Evolutionary conservation across 1,284 basidiomycete genomes (phyloP).

Genomic region (Exobasidium rhododendri): DNA sequence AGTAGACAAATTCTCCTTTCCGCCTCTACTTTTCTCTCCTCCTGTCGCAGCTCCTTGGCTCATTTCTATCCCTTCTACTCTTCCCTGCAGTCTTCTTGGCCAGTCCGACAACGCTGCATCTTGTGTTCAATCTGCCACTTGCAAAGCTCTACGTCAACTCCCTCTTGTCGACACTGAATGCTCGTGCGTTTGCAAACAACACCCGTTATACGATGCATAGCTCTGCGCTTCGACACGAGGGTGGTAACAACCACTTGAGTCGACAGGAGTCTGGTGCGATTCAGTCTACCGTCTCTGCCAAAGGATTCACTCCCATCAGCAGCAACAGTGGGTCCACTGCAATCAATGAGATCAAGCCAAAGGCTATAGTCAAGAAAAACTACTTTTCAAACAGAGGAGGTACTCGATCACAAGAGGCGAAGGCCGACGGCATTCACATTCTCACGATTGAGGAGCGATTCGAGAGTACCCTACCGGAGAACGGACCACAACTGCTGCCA

Average conservation of each 20-base stretch:
- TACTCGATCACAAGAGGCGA: not conserved
- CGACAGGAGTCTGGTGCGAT: not conserved
- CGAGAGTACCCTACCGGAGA: slow-evolving; percentile 21
- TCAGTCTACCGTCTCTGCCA: not conserved
- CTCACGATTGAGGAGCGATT: slow-evolving; percentile 50
- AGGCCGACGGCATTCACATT: slow-evolving; percentile 41
- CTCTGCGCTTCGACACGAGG: not conserved
- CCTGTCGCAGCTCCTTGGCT: not conserved
- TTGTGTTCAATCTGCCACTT: slow-evolving; percentile 48
- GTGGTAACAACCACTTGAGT: not conserved
- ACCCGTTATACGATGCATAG: slow-evolving; percentile 9
- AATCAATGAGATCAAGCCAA: not conserved
- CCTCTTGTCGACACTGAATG: slow-evolving; percentile 49
- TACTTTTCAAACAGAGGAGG: not conserved
- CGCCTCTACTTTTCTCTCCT: too few species aligned
- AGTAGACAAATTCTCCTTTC: not conserved
- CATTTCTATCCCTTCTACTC: not conserved
- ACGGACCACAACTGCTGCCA: not conserved
- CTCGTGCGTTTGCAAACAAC: slow-evolving; percentile 28
- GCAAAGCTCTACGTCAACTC: slow-evolving; percentile 52
- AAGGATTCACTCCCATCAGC: not conserved
- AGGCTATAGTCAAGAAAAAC: not conserved
- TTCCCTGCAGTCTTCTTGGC: slow-evolving; percentile 27
- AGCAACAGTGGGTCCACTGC: not conserved
- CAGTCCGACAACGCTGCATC: slow-evolving; percentile 37